Evolutionary conservation across 176 grass and related monocot genomes (phyloP).

Genomic region (Oropetium thomaeum): DNA sequence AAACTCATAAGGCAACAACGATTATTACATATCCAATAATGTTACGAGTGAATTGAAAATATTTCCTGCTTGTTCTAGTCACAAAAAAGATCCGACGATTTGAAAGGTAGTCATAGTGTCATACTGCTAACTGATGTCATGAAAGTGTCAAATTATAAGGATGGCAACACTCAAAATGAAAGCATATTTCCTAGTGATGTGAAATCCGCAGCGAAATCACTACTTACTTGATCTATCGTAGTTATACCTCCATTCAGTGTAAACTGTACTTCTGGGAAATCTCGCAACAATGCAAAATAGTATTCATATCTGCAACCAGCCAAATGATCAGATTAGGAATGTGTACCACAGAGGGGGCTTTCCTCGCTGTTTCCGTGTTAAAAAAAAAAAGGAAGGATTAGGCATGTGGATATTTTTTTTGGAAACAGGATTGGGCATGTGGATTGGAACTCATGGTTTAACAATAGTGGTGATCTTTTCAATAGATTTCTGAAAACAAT

Average conservation of each 20-base stretch:
- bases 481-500: not conserved
- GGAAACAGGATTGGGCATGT: too few relatives aligned
- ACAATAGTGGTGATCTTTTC: not conserved
- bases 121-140: not conserved
- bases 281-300: constrained; percentile 85
- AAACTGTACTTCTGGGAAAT: constrained; percentile 83
- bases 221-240: constrained; percentile 74
- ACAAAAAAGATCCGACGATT: not conserved
- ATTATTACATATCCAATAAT: not conserved
- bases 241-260: constrained; percentile 90
- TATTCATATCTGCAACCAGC: constrained; percentile 75
- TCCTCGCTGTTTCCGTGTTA: too few relatives aligned
- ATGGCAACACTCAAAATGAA: constrained; percentile 7
- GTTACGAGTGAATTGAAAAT: not conserved
- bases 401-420: too few relatives aligned
- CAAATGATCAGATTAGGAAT: not conserved
- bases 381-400: too few relatives aligned
- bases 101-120: not conserved
- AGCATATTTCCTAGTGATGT: not conserved
- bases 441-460: not conserved
- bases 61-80: not conserved
- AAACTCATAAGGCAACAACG: not conserved
- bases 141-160: constrained; percentile 4
- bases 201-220: constrained; percentile 8
- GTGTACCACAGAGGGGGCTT: too few relatives aligned